Evolutionary conservation across 306 rosid genomes (phyloP), one percentile per base, ranked within the genome.

Genomic region (Lotus japonicus): DNA sequence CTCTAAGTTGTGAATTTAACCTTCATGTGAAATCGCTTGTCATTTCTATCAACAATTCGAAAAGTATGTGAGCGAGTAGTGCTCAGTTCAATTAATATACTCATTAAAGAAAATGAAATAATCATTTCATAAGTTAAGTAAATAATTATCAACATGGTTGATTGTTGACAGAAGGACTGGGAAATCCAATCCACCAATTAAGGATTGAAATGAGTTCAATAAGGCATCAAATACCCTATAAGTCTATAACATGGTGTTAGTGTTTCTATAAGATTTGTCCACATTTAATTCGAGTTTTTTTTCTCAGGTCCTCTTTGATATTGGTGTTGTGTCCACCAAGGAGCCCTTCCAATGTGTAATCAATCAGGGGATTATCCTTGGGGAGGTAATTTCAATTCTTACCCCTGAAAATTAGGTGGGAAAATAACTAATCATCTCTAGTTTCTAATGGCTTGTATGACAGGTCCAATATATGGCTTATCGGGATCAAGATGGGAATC

Each of bases 291-390:
- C 9, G 11, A 17, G 11, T 74, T 59, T 79, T 67, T 53, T 63
- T 31, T 90, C 78, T 85, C 92, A 90, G 98, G 98, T 90, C 83
- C 97, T 90, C 63, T 88, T 79, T 54, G 98, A 94, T 79, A 82
- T 94, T 71, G 98, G 98, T 64, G 81, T 85, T 55, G 96, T 94
- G 38, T 90, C 97, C 66, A 82, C 97, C 72, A 94, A 86, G 77
- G 98, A 94, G 78, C 98, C 98, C 39, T 94, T 94, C 83, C 90
- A 90, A 68, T 94, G 98, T 80, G 98, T 94, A 74, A 94, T 94
- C 82, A 94, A 94, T 77, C 98, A 90, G 88, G 98, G 98, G 71
- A 86, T 90, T 68, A 88, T 94, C 79, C 98, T 90, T 58, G 98
- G 98, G 19, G 96, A 94, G 83, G 98, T 92, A 82, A 73, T 84